Base-by-base conservation (phyloP, 2,329 filamentous ascomycete genomes). In the Microdochium paspali region DNA sequence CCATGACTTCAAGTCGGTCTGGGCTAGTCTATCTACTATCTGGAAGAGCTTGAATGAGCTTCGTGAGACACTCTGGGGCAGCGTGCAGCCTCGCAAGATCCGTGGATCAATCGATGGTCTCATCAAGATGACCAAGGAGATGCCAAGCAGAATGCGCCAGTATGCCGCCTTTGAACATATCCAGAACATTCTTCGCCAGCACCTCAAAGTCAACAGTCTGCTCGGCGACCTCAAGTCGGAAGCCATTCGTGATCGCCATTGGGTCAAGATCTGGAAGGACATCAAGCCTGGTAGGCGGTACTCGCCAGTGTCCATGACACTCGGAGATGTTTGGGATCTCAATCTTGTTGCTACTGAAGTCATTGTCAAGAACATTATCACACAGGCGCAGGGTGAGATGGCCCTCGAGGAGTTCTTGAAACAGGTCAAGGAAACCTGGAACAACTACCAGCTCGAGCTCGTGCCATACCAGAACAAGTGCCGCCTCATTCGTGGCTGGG, bases 111-210 rank as follows among this genome's bases (percentile, higher is more conserved):
- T 99, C 45, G 91, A 98, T 60, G 84, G 85, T 44, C 77, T 97
- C 46, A 88, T 97, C 64, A 95, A 95, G 72, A 95, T 95, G 79
- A 97, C 90, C 30, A 97, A 95, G 69, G 91, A 97, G 53, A 97
- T 98, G 93, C 93, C 94, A 0, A 95, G 90, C 66, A 84, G 93
- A 50, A 97, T 98, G 91, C 84, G 94, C 51, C 94, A 98, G 61
- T 99, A 99, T 65, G 91, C 94, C 56, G 94, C 94, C n/a, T 99
- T 98, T 62, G 94, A 98, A 66, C 91, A 98, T 61, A 90, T 98
- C 32, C 94, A 98, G 63, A 89, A 82, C 53, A 87, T 94, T 25
- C 79, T 98, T 35, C 86, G 90, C 42, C 84, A 90, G 52, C 78
- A 95, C 44, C 76, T 96, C 53, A 97, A 95, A 65, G 89, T 95